These are phyloP conservation scores for Acidiella bohemica DNA, from an alignment of 495 filamentous ascomycete species.

Conservation along the genomic window DNA sequence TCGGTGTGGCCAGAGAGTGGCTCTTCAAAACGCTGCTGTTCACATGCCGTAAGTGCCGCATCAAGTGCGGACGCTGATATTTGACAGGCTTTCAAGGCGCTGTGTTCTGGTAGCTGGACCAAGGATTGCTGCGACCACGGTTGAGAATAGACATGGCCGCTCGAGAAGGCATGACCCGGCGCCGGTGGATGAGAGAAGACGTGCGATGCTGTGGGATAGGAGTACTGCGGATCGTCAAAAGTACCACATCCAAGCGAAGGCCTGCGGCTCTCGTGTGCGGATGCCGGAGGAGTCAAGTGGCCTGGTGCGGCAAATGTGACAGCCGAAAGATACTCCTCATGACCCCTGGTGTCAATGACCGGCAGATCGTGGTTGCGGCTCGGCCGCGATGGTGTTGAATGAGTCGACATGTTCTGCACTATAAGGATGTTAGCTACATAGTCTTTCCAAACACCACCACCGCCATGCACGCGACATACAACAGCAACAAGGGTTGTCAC, in stretches of 20 bases:
- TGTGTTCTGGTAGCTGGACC: too few relatives aligned
- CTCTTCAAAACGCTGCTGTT: too few relatives aligned
- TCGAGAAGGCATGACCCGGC: not conserved
- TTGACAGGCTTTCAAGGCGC: not conserved
- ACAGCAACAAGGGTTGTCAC: not conserved
- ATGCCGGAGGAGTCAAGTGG: slow-evolving; percentile 12
- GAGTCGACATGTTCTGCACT: slow-evolving; percentile 10
- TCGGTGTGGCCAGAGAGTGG: not conserved
- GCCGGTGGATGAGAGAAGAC: slow-evolving; percentile 5
- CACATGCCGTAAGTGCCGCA: not conserved
- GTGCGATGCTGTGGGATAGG: not conserved
- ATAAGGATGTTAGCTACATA: too few relatives aligned
- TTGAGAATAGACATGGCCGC: not conserved
- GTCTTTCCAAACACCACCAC: not conserved
- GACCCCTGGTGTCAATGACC: slow-evolving; percentile 5
- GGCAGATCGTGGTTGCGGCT: slow-evolving; percentile 2
- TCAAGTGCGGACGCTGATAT: not conserved
- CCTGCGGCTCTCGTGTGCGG: slow-evolving; percentile 15
- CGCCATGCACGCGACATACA: not conserved
- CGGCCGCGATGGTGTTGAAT: slow-evolving; percentile 4
- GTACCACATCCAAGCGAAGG: slow-evolving; percentile 1
- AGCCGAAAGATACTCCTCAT: not conserved
- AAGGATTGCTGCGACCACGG: not conserved
- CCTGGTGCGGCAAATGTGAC: not conserved
- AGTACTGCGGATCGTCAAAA: slow-evolving; percentile 1